phyloP scores from a whole-genome alignment of 2,329 filamentous ascomycete species.

The Aspergillus thermomutatus region DNA sequence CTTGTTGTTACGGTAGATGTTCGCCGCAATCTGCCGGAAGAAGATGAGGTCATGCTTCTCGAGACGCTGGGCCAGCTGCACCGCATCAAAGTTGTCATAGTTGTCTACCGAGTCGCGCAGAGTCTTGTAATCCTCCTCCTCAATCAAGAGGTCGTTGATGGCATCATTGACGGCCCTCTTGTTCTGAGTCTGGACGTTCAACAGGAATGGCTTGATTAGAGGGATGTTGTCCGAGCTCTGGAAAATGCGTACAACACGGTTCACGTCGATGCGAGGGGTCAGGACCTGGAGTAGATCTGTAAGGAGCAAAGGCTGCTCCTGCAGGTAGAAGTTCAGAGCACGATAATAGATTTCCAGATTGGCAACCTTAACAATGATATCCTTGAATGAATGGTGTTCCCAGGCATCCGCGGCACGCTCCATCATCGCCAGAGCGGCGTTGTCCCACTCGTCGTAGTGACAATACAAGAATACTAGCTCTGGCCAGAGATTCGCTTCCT shows the following conservation, averaged over 20 bases:
- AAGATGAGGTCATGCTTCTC: slow-evolving; percentile 98
- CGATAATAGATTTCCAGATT: slow-evolving; percentile 99
- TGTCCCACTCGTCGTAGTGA: slow-evolving; percentile 98
- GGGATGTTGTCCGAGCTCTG: slow-evolving; percentile 97
- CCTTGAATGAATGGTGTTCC: slow-evolving; percentile 99
- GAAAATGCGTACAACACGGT: slow-evolving; percentile 99
- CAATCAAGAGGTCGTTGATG: slow-evolving; percentile 95
- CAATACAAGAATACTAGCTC: slow-evolving; percentile 97
- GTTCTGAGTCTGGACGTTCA: slow-evolving; percentile 95
- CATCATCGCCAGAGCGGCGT: slow-evolving; percentile 95
- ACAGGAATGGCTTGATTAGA: slow-evolving; percentile 96
- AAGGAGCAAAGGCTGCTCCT: slow-evolving; percentile 90
- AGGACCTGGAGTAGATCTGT: slow-evolving; percentile 93
- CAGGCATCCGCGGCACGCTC: slow-evolving; percentile 95
- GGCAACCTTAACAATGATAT: slow-evolving; percentile 94
- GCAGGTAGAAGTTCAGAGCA: slow-evolving; percentile 92
- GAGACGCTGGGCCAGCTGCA: slow-evolving; percentile 83
- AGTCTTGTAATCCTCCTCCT: slow-evolving; percentile 99
- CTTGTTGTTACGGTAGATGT: slow-evolving; percentile 99
- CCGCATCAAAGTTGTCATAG: slow-evolving; percentile 98
- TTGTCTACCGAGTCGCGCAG: slow-evolving; percentile 96
- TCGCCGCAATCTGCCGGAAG: slow-evolving; percentile 97
- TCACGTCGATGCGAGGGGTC: slow-evolving; percentile 93
- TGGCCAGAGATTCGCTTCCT: slow-evolving; percentile 94
- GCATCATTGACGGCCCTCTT: slow-evolving; percentile 98